Base-by-base conservation (phyloP, 2,329 filamentous ascomycete genomes). In the Neonectria ditissima region DNA sequence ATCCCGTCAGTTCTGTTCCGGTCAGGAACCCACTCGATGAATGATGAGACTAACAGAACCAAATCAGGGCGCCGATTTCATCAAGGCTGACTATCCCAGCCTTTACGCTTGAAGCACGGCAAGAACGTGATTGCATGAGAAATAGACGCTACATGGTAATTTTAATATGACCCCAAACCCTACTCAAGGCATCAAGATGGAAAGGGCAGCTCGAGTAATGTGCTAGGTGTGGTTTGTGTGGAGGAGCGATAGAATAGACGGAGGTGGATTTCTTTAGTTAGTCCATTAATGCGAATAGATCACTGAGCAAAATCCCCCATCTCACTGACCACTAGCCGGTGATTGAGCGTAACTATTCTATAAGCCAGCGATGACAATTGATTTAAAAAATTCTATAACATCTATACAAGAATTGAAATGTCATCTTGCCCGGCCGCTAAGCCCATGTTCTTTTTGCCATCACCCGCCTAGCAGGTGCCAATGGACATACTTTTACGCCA, bases 31-130 rank as follows among this genome's bases (percentile, higher is more conserved):
- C 14, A 6, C 32, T 34, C 32, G 16, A 16, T 34, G 8, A 8
- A 56, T 8, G 10, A 13, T 32, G 7, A 8, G 4, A 50, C 55
- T 52, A 39, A 55, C 45, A 18, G 24, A 13, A 2, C 14, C 14
- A n/a, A 13, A 32, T 26, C 18, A 67, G 63, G 65, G 64, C 9
- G 64, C 68, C 14, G 69, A 70, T 13, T 37, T 59, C 5, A 58
- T 55, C 53, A 52, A 58, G 34, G 45, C 55, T 26, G 34, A 47
- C 24, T 58, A 58, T 18, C 55, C 55, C 14, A 16, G 24, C 14
- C 24, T 58, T 14, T 58, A 51, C 24, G 34, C 55, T 22, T 45
- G 30, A 51, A n/a, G 16, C n/a, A 32, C 5, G 14, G 16, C 3
- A 20, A 9, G 1, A 3, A 28, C 2, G 9, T 2, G 18, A 14